Percentiles rank a stretch among this genome's conserved stretches.
Conservation (phyloP, 352 stramenopile genomes). For the Globisporangium polare region DNA sequence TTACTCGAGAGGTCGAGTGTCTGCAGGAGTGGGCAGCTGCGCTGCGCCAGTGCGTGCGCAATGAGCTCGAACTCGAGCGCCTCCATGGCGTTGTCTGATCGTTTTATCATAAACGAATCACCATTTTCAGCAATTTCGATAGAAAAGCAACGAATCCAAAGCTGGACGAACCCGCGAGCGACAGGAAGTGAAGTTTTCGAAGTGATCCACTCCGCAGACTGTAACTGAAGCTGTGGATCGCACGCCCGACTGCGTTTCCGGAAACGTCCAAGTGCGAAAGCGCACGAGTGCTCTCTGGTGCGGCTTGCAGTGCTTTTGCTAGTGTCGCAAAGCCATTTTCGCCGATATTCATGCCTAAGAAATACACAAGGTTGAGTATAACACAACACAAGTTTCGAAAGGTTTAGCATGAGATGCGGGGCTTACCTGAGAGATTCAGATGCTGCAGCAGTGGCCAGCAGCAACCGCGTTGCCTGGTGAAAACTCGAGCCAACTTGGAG, state of each 20-base stretch:
- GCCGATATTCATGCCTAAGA: conserved; percentile 28
- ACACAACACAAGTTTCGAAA: no score
- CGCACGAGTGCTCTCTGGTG: background rate
- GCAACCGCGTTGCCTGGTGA: conserved; percentile 2
- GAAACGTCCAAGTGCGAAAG: conserved; percentile 32
- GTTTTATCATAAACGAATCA: background rate
- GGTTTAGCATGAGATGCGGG: background rate
- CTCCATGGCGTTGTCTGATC: conserved; percentile 31
- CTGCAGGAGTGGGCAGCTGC: conserved; percentile 26
- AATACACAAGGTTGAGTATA: background rate
- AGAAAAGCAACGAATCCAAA: background rate
- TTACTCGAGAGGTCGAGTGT: conserved; percentile 36
- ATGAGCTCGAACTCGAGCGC: conserved; percentile 34
- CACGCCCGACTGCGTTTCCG: conserved; percentile 23
- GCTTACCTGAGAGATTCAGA: conserved; percentile 30
- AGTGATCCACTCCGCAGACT: conserved; percentile 17
- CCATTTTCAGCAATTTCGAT: background rate
- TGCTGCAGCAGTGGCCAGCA: conserved; percentile 18
- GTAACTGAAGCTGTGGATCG: conserved; percentile 25
- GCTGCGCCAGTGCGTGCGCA: conserved; percentile 15
- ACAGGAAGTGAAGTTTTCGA: conserved; percentile 21
- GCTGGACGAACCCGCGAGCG: conserved; percentile 19
- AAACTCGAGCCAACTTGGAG: conserved; percentile 16
- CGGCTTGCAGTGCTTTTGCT: conserved; percentile 15
- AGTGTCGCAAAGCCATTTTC: conserved; percentile 22